Evolutionary conservation across 176 grass and related monocot genomes (phyloP), one percentile per base, ranked within the genome.

Genomic region (Eragrostis nindensis): DNA sequence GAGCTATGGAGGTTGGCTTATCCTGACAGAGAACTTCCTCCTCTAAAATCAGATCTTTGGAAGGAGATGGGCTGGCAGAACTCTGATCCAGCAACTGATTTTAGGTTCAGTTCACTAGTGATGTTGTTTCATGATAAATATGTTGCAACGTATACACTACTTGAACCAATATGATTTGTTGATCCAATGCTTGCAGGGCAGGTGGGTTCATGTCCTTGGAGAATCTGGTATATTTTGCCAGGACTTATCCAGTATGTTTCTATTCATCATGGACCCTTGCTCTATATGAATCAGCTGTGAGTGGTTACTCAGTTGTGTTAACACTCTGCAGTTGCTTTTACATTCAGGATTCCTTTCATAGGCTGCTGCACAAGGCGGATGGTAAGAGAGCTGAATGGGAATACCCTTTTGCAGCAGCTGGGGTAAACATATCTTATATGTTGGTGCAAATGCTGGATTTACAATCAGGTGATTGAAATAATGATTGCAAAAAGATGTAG

Each of bases 51-150:
- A 68, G 88, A 98, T 45, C 62, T 88, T n/a, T 98, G 90, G 92
- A 95, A 93, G 62, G 96, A 93, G 71, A 95, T 98, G 96, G 96
- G 96, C 4, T 93, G 96, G 96, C 92, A 98, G 79, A 86, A 87
- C 79, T 88, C 77, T 66, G 92, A 98, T 63, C 92, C 88, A 52
- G 77, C 92, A 50, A 95, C 92, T 52, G 86, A 98, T 90, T 91
- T 98, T 86, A 93, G 95, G 95, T 98, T 77, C 57, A 38, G 49
- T 85, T 73, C 24, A 1, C 19, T 67, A 64, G 3, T 26, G n/a
- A 71, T 89, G n/a, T 21, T 71, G 14, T 61, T 89, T 76, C 74
- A 79, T 79, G 71, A 76, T 50, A 29, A 83, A 76, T 65, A 48
- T 47, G 21, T 57, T 77, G 22, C 3, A 11, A 53, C 62, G 36